These are phyloP conservation scores for Verticillium albo-atrum DNA, from an alignment of 2,329 filamentous ascomycete species.

Conservation along the genomic window DNA sequence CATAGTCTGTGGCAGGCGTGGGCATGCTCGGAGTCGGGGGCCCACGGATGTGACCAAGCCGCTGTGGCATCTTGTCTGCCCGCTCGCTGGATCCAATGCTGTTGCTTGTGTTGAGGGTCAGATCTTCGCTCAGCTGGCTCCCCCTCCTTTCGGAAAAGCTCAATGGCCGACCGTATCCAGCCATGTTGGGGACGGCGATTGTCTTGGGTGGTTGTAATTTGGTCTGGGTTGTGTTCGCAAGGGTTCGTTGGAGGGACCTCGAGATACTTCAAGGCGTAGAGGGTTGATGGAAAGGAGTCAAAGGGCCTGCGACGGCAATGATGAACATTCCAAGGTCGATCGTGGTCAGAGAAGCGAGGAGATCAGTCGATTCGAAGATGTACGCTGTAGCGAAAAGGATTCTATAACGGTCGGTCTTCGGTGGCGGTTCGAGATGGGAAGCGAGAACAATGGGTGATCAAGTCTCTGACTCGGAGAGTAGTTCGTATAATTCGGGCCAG, in stretches of 20 bases:
- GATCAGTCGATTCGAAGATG: background rate
- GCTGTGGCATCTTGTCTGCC: slow-evolving; percentile 51
- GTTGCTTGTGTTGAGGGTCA: slow-evolving; percentile 48
- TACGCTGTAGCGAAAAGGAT: background rate
- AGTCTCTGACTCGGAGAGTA: background rate
- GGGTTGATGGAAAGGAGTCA: background rate
- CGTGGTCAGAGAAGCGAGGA: background rate
- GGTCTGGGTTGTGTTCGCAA: background rate
- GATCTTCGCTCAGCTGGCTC: slow-evolving; percentile 52
- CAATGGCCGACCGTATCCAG: slow-evolving; percentile 42
- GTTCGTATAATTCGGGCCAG: background rate
- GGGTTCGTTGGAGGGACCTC: background rate
- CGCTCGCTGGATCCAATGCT: slow-evolving; percentile 35
- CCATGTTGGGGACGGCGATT: slow-evolving; percentile 24
- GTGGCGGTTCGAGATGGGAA: background rate
- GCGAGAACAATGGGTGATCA: background rate
- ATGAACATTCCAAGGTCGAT: background rate
- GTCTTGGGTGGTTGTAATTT: background rate
- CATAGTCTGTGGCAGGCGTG: slow-evolving; percentile 59
- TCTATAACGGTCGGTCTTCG: background rate
- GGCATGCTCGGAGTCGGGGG: slow-evolving; percentile 65
- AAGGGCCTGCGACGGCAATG: background rate
- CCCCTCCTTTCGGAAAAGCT: slow-evolving; percentile 60
- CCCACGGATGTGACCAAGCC: slow-evolving; percentile 42
- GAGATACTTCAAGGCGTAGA: background rate